These are phyloP conservation scores for Neopestalotiopsis sp. DNA, from an alignment of 2,329 filamentous ascomycete species.

Conservation along the genomic window DNA sequence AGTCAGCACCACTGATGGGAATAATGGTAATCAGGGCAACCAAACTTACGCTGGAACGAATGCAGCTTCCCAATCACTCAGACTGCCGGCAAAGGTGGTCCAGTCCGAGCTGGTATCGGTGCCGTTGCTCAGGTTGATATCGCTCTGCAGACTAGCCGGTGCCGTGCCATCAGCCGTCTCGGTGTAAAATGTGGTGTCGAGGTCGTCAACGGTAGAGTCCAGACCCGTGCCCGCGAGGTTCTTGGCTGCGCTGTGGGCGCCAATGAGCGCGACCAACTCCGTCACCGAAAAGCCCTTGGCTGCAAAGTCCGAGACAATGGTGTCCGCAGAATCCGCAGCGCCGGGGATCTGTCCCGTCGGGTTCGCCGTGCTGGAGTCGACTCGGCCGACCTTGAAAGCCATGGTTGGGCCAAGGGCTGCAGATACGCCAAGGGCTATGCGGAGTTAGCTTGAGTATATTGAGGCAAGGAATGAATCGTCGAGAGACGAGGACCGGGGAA, in stretches of 20 bases:
- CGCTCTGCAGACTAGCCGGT: slow-evolving; percentile 30
- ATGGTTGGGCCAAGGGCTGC: slow-evolving; percentile 29
- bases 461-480: neutral
- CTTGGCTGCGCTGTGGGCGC: slow-evolving; percentile 32
- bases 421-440: slow-evolving; percentile 29
- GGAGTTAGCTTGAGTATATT: neutral
- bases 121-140: slow-evolving; percentile 29
- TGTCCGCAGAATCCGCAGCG: slow-evolving; percentile 22
- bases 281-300: slow-evolving; percentile 29
- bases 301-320: slow-evolving; percentile 26
- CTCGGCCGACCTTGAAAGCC: slow-evolving; percentile 31
- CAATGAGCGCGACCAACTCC: slow-evolving; percentile 33
- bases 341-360: slow-evolving; percentile 26
- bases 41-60: slow-evolving; percentile 33
- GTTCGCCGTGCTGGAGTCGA: slow-evolving; percentile 28
- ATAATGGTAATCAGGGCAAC: neutral
- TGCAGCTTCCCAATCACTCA: slow-evolving; percentile 28
- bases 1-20: neutral
- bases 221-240: slow-evolving; percentile 28
- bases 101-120: slow-evolving; percentile 29
- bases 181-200: slow-evolving; percentile 33
- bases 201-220: slow-evolving; percentile 27
- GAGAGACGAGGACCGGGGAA: neutral
- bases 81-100: slow-evolving; percentile 27
- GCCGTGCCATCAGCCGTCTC: slow-evolving; percentile 30